Conservation (phyloP, 2,329 filamentous ascomycete genomes). For the Fusarium euwallaceae region DNA sequence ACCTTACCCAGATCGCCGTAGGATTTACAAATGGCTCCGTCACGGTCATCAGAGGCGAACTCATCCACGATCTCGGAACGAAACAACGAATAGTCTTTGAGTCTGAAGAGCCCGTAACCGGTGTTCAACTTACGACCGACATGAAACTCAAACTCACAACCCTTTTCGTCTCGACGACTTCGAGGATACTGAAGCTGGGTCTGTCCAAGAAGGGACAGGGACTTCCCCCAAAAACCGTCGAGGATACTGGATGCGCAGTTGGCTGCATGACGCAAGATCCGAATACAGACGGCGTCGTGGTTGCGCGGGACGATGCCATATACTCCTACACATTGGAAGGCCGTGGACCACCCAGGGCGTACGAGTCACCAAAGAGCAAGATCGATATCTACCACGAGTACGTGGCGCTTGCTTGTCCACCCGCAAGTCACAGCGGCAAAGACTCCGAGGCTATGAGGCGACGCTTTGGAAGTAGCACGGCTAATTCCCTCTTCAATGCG, state of each 20-base stretch:
- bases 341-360: slow-evolving; percentile 88
- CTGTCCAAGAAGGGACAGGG: slow-evolving; percentile 92
- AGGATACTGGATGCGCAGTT: slow-evolving; percentile 91
- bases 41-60: slow-evolving; percentile 90
- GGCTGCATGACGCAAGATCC: slow-evolving; percentile 94
- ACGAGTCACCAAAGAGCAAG: slow-evolving; percentile 89
- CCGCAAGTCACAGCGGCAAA: slow-evolving; percentile 64
- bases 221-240: slow-evolving; percentile 86
- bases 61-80: slow-evolving; percentile 94
- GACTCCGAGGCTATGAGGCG: slow-evolving; percentile 73
- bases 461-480: slow-evolving; percentile 78
- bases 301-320: slow-evolving; percentile 95
- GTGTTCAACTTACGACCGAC: slow-evolving; percentile 80
- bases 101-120: slow-evolving; percentile 95
- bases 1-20: slow-evolving; percentile 92
- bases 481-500: slow-evolving; percentile 84
- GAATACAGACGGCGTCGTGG: slow-evolving; percentile 84
- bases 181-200: slow-evolving; percentile 85
- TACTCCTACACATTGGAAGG: slow-evolving; percentile 93
- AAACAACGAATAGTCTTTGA: slow-evolving; percentile 96
- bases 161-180: slow-evolving; percentile 92
- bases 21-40: slow-evolving; percentile 97
- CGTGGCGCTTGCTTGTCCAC: slow-evolving; percentile 87
- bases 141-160: slow-evolving; percentile 70
- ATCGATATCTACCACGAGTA: slow-evolving; percentile 87